phyloP scores from a whole-genome alignment of 371 early-diverging fungal genomes.

The Nematocida displodere region DNA sequence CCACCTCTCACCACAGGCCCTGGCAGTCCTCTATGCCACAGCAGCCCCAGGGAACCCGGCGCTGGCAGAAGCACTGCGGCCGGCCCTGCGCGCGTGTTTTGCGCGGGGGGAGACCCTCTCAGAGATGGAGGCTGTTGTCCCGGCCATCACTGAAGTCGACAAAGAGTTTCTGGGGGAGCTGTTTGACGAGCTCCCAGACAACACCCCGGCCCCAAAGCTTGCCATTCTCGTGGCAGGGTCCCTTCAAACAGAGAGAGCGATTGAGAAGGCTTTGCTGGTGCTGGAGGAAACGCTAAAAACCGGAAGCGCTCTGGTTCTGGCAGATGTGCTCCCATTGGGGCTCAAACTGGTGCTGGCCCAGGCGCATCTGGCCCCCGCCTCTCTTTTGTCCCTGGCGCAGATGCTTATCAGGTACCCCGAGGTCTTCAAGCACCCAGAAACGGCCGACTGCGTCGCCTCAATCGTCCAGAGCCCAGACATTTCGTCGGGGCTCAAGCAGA shows the following conservation, averaged over 20 bases:
- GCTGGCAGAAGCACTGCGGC: conserved; percentile 8
- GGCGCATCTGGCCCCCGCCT: background rate
- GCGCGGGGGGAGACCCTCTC: background rate
- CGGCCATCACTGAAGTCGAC: background rate
- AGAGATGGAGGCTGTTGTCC: conserved; percentile 24
- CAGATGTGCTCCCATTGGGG: conserved; percentile 22
- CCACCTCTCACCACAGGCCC: background rate
- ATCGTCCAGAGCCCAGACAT: conserved; percentile 38
- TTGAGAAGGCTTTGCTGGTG: conserved; percentile 26
- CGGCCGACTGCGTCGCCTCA: conserved; percentile 3
- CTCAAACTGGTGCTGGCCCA: conserved; percentile 16
- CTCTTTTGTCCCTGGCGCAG: conserved; percentile 31
- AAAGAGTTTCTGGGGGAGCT: conserved; percentile 3
- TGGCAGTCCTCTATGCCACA: conserved; percentile 7
- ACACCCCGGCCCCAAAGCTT: background rate
- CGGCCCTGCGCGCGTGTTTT: conserved; percentile 22
- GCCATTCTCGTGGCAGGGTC: conserved; percentile 6
- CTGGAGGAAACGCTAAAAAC: conserved; percentile 35
- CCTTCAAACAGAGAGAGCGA: background rate
- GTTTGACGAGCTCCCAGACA: background rate
- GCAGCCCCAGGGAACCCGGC: background rate
- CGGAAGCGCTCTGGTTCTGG: background rate
- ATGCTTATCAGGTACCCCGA: conserved; percentile 23
- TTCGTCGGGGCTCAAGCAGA: conserved; percentile 18
- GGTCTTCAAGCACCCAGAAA: conserved; percentile 38